Evolutionary conservation across 2,329 filamentous ascomycete genomes (phyloP), one percentile per base, ranked within the genome.

Genomic region (Ophiocordyceps camponoti-floridani): DNA sequence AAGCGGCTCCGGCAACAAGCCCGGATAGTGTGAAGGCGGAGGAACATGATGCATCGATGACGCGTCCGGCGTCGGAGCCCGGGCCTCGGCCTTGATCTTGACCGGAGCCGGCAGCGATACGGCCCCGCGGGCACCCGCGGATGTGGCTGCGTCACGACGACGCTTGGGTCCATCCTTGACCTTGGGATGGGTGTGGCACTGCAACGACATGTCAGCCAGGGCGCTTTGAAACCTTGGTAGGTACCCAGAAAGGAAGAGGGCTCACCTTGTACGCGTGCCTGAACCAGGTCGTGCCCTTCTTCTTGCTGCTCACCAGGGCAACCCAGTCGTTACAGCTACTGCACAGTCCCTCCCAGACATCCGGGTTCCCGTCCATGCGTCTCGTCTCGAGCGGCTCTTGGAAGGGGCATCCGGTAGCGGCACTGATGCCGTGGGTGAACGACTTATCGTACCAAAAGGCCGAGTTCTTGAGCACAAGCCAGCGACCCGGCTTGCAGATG

Each of bases 371-470:
- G 56, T 87, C 82, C 66, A 84, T 85, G 43, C 84, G 72, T 47
- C 83, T 69, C 19, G 77, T 84, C 54, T 85, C 74, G 48, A 82
- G 75, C 3, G 85, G 85, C 52, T 82, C 78, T 57, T 84, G 78
- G 63, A 91, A 89, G 4, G 80, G 76, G 49, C 73, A 79, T 23
- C 85, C 84, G 0, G 84, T 89, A 4, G 82, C 80, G 27, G 83
- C 84, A 56, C 82, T 86, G 58, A 93, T 85, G 43, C 85, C 85
- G 56, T 93, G 86, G 2, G 82, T 85, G 59, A 91, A 93, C 46
- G 81, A 84, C 68, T 91, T 89, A 66, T 93, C 85, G 61, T 93
- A 93, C 85, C 86, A 93, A 60, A 85, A 94, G 7, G 85, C 85
- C 45, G 82, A 88, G 63, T 93, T 91, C 67, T 91, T 93, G 47